Percentiles rank a stretch among this genome's conserved stretches.
Evolutionary conservation across 2,329 filamentous ascomycete species (phyloP).

Genomic region (Sclerotinia glacialis): DNA sequence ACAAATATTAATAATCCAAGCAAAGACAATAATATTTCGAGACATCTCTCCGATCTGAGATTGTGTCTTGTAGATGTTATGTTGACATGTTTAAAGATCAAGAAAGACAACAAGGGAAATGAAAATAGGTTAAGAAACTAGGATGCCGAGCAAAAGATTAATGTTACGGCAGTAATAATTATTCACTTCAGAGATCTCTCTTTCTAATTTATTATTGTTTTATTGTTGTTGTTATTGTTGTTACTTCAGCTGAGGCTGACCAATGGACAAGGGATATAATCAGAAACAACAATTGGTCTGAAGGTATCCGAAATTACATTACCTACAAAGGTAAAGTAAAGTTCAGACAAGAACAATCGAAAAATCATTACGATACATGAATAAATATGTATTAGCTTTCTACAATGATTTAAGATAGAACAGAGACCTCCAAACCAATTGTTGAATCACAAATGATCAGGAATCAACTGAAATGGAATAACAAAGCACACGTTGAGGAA

Average conservation of each 20-base stretch:
- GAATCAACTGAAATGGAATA: not conserved
- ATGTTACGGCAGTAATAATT: not conserved
- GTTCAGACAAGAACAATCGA: not conserved
- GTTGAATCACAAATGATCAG: not conserved
- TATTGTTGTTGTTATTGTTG: not conserved
- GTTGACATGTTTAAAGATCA: not conserved
- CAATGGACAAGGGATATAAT: not conserved
- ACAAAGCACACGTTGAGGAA: not conserved
- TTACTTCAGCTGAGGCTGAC: not conserved
- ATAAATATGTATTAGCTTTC: too few relatives aligned
- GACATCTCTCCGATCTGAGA: constrained; percentile 7
- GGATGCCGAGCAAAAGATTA: not conserved
- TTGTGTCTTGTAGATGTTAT: not conserved
- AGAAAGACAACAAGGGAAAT: not conserved
- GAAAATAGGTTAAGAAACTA: not conserved
- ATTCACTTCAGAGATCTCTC: not conserved
- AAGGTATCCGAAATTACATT: not conserved
- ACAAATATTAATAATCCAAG: not conserved
- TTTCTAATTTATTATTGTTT: too few relatives aligned
- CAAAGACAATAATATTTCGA: not conserved
- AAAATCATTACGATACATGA: not conserved
- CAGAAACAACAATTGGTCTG: not conserved
- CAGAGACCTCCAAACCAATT: not conserved
- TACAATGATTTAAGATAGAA: not conserved
- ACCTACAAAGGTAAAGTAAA: not conserved